These are phyloP conservation scores for Elaeagnus macrophylla DNA, from an alignment of 306 rosid genomes.

Conservation along the genomic window DNA sequence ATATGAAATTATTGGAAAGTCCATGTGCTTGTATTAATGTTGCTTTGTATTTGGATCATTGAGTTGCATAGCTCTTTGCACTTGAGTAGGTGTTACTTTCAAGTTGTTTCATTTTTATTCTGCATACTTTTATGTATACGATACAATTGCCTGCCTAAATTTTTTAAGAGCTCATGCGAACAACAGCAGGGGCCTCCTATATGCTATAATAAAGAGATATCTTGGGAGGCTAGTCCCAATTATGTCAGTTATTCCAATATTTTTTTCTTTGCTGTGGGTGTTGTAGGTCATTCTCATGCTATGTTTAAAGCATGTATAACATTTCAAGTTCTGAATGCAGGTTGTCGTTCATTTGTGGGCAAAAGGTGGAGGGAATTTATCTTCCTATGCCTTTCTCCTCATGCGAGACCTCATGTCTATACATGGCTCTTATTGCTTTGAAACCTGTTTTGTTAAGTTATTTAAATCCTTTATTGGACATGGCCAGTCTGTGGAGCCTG, in stretches of 20 bases:
- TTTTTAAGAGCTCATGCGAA: no score
- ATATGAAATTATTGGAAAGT: constrained; percentile 12
- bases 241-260: not conserved
- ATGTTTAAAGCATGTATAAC: constrained; percentile 15
- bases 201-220: no score
- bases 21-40: not conserved
- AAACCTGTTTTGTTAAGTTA: constrained; percentile 61
- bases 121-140: not conserved
- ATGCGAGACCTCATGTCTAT: constrained; percentile 54
- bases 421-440: constrained; percentile 49
- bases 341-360: constrained; percentile 81
- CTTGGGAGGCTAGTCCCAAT: not conserved
- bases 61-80: not conserved
- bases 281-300: constrained; percentile 12
- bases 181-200: no score
- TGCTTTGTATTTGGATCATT: not conserved
- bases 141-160: no score
- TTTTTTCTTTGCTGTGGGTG: constrained; percentile 3
- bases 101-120: not conserved
- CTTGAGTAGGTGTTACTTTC: not conserved
- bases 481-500: constrained; percentile 52
- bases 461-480: constrained; percentile 62
- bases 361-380: constrained; percentile 55
- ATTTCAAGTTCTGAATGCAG: constrained; percentile 41
- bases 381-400: constrained; percentile 60